These are phyloP conservation scores for Fusarium abutilonis DNA, from an alignment of 2,329 filamentous ascomycete species.

Conservation along the genomic window DNA sequence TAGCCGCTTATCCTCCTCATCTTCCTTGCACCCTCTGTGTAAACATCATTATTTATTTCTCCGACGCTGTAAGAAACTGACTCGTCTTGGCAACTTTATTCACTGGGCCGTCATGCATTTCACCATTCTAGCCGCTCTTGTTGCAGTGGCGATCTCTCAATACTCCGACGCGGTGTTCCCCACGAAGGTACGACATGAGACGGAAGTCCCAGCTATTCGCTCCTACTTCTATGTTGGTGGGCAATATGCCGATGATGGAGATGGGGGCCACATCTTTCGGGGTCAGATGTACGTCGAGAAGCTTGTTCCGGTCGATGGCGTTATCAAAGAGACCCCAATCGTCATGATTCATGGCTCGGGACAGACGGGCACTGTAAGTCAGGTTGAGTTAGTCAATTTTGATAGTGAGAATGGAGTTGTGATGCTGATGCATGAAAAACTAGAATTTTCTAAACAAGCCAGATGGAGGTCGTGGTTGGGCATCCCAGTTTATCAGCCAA, in stretches of 20 bases:
- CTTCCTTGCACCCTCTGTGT: not conserved
- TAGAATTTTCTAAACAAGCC: conserved; percentile 43
- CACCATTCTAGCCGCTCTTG: conserved; percentile 1
- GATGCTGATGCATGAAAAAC: not conserved
- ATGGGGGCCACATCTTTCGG: conserved; percentile 34
- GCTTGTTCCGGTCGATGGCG: conserved; percentile 21
- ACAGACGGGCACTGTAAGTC: conserved; percentile 38
- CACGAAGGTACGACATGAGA: not conserved
- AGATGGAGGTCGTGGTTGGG: conserved; percentile 39
- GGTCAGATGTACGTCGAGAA: conserved; percentile 44
- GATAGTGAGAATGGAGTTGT: fast-evolving
- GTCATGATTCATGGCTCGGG: conserved; percentile 41
- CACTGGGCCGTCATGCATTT: conserved; percentile 16
- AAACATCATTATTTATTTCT: not conserved
- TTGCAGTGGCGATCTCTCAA: conserved; percentile 20
- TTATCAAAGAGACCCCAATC: conserved; percentile 26
- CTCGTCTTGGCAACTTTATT: not conserved
- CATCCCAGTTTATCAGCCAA: conserved; percentile 34
- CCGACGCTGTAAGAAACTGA: not conserved
- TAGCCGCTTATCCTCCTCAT: not conserved
- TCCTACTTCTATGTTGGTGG: conserved; percentile 38
- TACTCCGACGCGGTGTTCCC: conserved; percentile 4
- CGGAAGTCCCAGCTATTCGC: conserved; percentile 31
- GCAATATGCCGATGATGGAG: conserved; percentile 34
- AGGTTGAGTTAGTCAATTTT: not conserved